Percentiles rank a stretch among this genome's conserved stretches.
These are phyloP conservation scores for Mucuna pruriens DNA, from an alignment of 306 rosid species.

Conservation along the genomic window DNA sequence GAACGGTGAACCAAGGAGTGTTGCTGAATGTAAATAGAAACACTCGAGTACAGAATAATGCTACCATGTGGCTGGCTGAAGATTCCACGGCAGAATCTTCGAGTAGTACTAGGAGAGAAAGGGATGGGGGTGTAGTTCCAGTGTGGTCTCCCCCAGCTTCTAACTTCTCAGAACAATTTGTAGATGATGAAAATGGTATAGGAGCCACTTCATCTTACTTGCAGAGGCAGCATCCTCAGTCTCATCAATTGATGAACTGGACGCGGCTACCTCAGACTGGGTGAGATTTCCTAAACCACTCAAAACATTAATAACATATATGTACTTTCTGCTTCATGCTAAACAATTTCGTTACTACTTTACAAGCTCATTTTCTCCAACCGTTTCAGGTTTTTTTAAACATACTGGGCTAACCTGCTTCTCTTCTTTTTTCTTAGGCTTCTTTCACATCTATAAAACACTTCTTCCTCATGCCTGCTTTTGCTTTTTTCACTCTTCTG, in stretches of 20 bases:
- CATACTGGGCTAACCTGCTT: not conserved
- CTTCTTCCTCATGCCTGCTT: not conserved
- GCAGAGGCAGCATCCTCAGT: conserved; percentile 88
- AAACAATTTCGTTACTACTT: not conserved
- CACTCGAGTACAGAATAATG: conserved; percentile 38
- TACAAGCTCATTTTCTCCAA: conserved; percentile 1
- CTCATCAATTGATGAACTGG: conserved; percentile 86
- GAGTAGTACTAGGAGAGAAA: conserved; percentile 77
- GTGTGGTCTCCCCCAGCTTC: conserved; percentile 88
- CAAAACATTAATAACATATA: not conserved
- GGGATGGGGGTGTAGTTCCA: conserved; percentile 93
- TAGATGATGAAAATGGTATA: conserved; percentile 76
- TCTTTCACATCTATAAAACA: conserved; percentile 4
- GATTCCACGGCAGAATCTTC: conserved; percentile 92
- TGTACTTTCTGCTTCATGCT: not conserved
- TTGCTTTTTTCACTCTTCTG: not conserved
- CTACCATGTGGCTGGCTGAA: conserved; percentile 58
- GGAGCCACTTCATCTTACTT: conserved; percentile 74
- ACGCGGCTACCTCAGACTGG: conserved; percentile 91
- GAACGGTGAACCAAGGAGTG: conserved; percentile 47
- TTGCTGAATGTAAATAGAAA: conserved; percentile 47
- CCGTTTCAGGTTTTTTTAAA: conserved; percentile 6
- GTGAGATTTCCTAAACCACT: conserved; percentile 56
- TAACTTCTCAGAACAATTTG: conserved; percentile 77
- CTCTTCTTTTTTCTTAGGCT: not conserved